These are phyloP conservation scores for Colletotrichum sp. DNA, from an alignment of 2,329 filamentous ascomycete species.

Conservation along the genomic window DNA sequence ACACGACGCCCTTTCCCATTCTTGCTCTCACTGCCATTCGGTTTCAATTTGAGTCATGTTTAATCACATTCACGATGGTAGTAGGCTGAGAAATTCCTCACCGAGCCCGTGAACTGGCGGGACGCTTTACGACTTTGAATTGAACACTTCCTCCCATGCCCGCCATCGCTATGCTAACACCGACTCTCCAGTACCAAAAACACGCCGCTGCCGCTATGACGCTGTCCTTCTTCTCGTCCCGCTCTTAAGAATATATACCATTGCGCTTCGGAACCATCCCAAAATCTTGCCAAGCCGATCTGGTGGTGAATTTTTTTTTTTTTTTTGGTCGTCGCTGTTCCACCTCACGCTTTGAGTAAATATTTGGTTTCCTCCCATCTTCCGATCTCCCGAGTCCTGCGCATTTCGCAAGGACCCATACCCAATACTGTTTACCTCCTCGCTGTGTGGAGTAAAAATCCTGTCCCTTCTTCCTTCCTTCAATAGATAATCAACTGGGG, in stretches of 20 bases:
- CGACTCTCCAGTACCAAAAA: background rate
- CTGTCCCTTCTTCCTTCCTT: background rate
- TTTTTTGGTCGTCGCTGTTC: background rate
- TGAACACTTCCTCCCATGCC: background rate
- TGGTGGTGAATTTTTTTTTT: background rate
- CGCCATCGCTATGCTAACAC: background rate
- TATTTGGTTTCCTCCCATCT: background rate
- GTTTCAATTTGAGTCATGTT: background rate
- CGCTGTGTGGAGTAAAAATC: background rate
- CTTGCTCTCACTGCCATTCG: background rate
- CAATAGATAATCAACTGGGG: conserved; percentile 1
- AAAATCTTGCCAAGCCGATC: background rate
- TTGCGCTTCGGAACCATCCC: background rate
- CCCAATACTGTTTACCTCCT: background rate
- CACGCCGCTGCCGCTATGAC: background rate
- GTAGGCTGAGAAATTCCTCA: background rate
- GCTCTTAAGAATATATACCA: background rate
- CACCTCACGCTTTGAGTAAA: background rate
- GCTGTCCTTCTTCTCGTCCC: background rate
- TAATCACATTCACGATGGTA: background rate
- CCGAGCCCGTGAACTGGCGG: background rate
- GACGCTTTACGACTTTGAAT: background rate
- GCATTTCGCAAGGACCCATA: background rate
- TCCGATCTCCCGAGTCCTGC: background rate
- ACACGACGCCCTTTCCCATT: background rate